Evolutionary conservation across 2,329 filamentous ascomycete genomes (phyloP).

Genomic region (Fusarium sp.): DNA sequence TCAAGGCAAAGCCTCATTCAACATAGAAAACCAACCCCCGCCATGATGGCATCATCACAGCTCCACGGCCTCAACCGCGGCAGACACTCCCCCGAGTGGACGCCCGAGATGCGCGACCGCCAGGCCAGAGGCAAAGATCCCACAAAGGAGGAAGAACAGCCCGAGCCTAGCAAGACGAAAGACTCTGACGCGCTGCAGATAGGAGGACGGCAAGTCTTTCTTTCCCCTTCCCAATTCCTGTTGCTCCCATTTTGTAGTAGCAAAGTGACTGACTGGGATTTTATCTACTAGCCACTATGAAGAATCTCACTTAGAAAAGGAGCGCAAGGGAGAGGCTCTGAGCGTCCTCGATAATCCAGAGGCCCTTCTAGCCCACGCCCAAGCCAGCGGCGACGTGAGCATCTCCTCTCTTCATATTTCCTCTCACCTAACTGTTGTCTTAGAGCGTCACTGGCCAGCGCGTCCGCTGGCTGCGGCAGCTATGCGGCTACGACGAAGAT

Average conservation of each 20-base stretch:
- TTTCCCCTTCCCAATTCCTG: neutral
- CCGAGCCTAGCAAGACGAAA: slow-evolving; percentile 39
- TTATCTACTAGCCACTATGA: slow-evolving; percentile 15
- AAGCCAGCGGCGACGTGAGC: slow-evolving; percentile 65
- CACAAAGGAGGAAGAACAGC: slow-evolving; percentile 20
- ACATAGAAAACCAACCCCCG: neutral
- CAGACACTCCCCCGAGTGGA: slow-evolving; percentile 53
- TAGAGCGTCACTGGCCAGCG: slow-evolving; percentile 69
- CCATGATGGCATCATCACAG: slow-evolving; percentile 30
- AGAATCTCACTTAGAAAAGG: slow-evolving; percentile 57
- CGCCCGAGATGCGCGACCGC: slow-evolving; percentile 65
- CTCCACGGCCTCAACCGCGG: slow-evolving; percentile 52
- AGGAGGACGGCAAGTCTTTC: slow-evolving; percentile 13
- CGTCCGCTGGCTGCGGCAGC: slow-evolving; percentile 66
- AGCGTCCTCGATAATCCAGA: slow-evolving; percentile 68
- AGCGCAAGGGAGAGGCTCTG: slow-evolving; percentile 62
- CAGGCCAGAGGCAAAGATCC: slow-evolving; percentile 69
- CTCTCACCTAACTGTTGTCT: neutral
- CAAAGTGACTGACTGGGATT: neutral
- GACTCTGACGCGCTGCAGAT: slow-evolving; percentile 34
- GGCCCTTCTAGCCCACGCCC: slow-evolving; percentile 69
- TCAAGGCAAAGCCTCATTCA: neutral
- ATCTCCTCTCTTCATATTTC: neutral
- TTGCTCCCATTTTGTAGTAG: too few relatives aligned
- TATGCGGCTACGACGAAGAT: slow-evolving; percentile 62